phyloP scores from a whole-genome alignment of 306 rosid species.

The Coriaria nepalensis region DNA sequence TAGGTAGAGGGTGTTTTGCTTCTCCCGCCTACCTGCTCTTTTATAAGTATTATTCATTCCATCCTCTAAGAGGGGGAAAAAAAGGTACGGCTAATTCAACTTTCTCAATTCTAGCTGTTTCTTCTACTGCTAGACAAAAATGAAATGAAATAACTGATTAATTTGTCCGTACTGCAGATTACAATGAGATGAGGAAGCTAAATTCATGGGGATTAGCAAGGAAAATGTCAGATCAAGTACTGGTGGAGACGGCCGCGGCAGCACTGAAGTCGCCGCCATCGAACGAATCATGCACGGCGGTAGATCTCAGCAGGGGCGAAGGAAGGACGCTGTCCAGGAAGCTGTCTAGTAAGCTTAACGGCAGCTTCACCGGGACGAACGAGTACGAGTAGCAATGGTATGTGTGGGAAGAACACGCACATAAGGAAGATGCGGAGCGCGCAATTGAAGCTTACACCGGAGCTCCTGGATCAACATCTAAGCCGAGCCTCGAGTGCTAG shows the following conservation, averaged over 20 bases:
- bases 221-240: constrained; percentile 62
- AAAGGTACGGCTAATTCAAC: no score
- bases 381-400: neutral
- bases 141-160: no score
- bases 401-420: constrained; percentile 47
- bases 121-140: no score
- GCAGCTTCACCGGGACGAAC: constrained; percentile 45
- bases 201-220: constrained; percentile 29
- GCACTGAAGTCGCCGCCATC: constrained; percentile 43
- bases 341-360: constrained; percentile 43
- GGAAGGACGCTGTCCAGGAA: constrained; percentile 36
- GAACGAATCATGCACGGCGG: constrained; percentile 15
- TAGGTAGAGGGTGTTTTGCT: no score
- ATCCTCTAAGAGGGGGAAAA: no score
- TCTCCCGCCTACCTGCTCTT: no score
- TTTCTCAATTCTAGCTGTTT: neutral
- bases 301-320: constrained; percentile 13
- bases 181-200: constrained; percentile 36
- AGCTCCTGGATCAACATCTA: constrained; percentile 13
- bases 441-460: constrained; percentile 65
- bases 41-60: no score
- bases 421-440: constrained; percentile 87
- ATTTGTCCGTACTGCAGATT: neutral
- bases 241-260: constrained; percentile 38
- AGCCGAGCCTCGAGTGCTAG: constrained; percentile 98